These are phyloP conservation scores for Hericium coralloides DNA, from an alignment of 768 basidiomycete species.

Conservation along the genomic window DNA sequence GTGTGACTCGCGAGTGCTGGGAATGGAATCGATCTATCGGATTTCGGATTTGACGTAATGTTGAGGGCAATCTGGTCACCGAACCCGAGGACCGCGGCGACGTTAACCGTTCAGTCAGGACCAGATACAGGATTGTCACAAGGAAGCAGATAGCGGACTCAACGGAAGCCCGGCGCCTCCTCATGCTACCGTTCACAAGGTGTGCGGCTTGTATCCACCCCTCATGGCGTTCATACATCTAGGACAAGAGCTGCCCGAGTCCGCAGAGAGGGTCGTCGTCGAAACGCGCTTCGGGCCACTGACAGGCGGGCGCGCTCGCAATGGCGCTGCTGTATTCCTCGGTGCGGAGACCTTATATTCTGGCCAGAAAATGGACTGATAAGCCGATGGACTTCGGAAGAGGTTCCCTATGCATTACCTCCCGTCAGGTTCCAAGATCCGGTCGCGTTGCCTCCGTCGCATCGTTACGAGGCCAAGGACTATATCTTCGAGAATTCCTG, in stretches of 20 bases:
- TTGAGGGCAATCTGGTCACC: no score
- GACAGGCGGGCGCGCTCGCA: slow-evolving; percentile 49
- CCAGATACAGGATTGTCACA: no score
- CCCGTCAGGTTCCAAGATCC: slow-evolving; percentile 61
- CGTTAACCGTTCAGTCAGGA: no score
- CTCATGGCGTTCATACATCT: slow-evolving; percentile 28
- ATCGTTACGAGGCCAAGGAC: slow-evolving; percentile 49
- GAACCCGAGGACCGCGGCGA: no score
- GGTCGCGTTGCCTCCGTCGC: slow-evolving; percentile 40
- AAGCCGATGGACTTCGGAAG: slow-evolving; percentile 23
- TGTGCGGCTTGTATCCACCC: neutral
- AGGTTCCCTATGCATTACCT: slow-evolving; percentile 66
- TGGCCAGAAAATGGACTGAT: neutral
- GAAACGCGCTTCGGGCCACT: slow-evolving; percentile 48
- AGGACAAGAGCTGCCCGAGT: slow-evolving; percentile 43
- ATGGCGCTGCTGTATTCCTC: slow-evolving; percentile 56
- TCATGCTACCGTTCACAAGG: no score
- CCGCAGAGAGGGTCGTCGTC: slow-evolving; percentile 34
- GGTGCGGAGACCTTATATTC: slow-evolving; percentile 27
- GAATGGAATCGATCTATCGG: no score
- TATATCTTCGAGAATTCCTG: slow-evolving; percentile 55
- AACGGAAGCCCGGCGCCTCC: no score
- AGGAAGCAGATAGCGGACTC: no score
- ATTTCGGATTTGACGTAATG: no score
- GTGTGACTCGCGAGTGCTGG: no score